Evolutionary conservation across 257 asterid genomes (phyloP).

Genomic region (Nicotiana benthamiana): DNA sequence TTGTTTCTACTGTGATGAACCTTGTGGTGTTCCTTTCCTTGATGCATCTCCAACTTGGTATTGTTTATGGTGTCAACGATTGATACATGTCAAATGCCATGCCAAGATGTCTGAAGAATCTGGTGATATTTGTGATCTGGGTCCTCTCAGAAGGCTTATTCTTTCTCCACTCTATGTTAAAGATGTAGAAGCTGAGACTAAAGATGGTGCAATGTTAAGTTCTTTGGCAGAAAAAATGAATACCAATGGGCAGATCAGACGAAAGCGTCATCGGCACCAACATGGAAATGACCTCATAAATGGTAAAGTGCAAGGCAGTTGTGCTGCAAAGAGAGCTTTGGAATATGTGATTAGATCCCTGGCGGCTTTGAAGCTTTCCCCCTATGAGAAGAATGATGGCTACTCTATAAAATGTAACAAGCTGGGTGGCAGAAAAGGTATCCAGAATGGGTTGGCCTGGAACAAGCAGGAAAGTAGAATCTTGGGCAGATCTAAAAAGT

Average conservation of each 20-base stretch:
- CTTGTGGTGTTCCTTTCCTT: slow-evolving; percentile 72
- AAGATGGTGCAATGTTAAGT: slow-evolving; percentile 18
- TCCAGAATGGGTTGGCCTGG: slow-evolving; percentile 21
- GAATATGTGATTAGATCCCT: slow-evolving; percentile 46
- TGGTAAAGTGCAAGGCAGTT: slow-evolving; percentile 39
- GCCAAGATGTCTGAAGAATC: slow-evolving; percentile 71
- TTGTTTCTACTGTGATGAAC: slow-evolving; percentile 77
- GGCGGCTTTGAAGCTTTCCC: slow-evolving; percentile 31
- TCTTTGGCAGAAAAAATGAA: slow-evolving; percentile 43
- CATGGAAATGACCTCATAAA: slow-evolving; percentile 40
- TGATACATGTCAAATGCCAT: slow-evolving; percentile 79
- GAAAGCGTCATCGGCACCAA: slow-evolving; percentile 51
- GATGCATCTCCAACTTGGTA: slow-evolving; percentile 86
- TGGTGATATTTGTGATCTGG: slow-evolving; percentile 72
- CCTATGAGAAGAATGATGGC: slow-evolving; percentile 27
- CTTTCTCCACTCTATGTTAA: slow-evolving; percentile 77
- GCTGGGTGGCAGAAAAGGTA: slow-evolving; percentile 29
- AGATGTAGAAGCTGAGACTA: slow-evolving; percentile 39
- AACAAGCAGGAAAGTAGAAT: slow-evolving; percentile 31
- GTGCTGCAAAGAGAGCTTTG: slow-evolving; percentile 35
- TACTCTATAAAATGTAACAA: slow-evolving; percentile 20
- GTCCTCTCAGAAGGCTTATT: slow-evolving; percentile 68
- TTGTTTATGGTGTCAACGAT: slow-evolving; percentile 82
- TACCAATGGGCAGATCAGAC: slow-evolving; percentile 44
- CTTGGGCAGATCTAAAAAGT: slow-evolving; percentile 42